Base-by-base conservation (phyloP, 2,329 filamentous ascomycete species). In the Fusarium torreyae region DNA sequence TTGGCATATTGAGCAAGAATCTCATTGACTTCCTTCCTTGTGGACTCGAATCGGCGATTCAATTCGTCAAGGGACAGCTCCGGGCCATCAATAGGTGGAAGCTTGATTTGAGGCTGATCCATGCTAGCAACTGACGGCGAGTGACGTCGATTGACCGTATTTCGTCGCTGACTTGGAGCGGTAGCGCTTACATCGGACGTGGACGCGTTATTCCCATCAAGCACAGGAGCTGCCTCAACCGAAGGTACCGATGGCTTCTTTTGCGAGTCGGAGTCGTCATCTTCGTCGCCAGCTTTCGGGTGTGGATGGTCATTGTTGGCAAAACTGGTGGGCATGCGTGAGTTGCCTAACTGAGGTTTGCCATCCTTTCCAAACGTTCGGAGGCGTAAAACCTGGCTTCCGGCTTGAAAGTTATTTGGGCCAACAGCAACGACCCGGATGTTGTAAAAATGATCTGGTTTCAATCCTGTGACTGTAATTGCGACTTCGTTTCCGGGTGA, bases 371-470 rank as follows among this genome's bases (percentile, higher is more conserved):
- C 87, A 78, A 87, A 90, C 46, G 96, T 98, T 73, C 92, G 89
- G 56, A 99, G 85, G 56, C 96, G 92, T 68, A 98, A 90, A 38
- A 97, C 89, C 7, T 89, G 87, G 78, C 96, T 98, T 38, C 93
- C 92, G 1, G 94, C 94, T 76, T 97, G 94, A 75, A 98, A 98
- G 79, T 96, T 97, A 72, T 94, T 94, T 31, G 91, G 89, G 49
- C 95, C 97, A 55, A 98, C 92, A 39, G 95, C 94, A 71, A 98
- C 92, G 55, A 98, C 93, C 63, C 95, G 91, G 28, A 99, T 91
- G 70, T 97, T 97, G 81, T 98, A 98, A 75, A 94, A 97, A 74
- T 93, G 92, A 69, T 92, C 90, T 1, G 96, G 94, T 73, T 92
- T 91, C 9, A 99, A 85, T 39, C 94, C 94, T 33, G 92, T 94